Evolutionary conservation across 2,329 filamentous ascomycete genomes (phyloP).

Genomic region (Penicillium aurantiogriseum): DNA sequence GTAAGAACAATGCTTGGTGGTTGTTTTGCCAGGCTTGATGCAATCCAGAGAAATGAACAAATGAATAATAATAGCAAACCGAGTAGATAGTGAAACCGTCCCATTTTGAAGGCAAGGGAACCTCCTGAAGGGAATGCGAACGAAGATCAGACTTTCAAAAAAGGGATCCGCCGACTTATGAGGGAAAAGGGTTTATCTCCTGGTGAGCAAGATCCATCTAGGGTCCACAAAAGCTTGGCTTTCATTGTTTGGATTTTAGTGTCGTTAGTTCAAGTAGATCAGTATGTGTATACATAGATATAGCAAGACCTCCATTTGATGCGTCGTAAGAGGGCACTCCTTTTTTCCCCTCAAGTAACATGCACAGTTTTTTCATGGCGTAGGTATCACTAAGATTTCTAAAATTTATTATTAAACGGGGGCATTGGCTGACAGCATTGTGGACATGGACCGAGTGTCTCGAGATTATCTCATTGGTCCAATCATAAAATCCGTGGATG

Average conservation of each 20-base stretch:
- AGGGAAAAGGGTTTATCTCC: not conserved
- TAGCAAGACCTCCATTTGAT: too few species aligned
- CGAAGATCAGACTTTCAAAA: not conserved
- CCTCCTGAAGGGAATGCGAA: not conserved
- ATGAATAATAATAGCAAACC: constrained; percentile 8
- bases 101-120: constrained; percentile 1
- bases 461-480: not conserved
- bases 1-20: not conserved
- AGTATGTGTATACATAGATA: not conserved
- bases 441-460: not conserved
- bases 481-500: not conserved
- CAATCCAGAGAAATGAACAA: constrained; percentile 8
- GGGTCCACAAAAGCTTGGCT: constrained; percentile 1
- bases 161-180: not conserved
- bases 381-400: not conserved
- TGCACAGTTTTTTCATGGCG: too few species aligned
- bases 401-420: not conserved
- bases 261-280: not conserved
- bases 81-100: constrained; percentile 9
- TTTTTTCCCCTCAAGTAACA: not conserved
- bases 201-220: not conserved
- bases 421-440: not conserved
- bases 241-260: not conserved
- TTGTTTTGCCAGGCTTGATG: not conserved
- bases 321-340: not conserved